Conservation (phyloP, 108 stramenopile genomes). For the Mediolabrus comicus region DNA sequence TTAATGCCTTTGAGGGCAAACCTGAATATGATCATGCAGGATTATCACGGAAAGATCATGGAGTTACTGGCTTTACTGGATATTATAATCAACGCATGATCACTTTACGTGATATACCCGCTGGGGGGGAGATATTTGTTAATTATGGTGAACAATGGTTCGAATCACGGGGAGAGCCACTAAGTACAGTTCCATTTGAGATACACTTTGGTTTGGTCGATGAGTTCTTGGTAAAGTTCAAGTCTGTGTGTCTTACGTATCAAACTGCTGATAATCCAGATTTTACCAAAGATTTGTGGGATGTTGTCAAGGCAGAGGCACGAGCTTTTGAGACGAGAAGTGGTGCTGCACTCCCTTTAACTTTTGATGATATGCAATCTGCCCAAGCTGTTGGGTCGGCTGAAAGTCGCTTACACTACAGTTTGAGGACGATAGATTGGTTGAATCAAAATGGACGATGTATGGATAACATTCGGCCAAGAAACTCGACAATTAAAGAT, state of each 20-base stretch:
- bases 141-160: slow-evolving; percentile 51
- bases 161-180: slow-evolving; percentile 1
- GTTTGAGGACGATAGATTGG: slow-evolving; percentile 34
- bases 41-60: slow-evolving; percentile 29
- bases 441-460: slow-evolving; percentile 62
- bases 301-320: slow-evolving; percentile 4
- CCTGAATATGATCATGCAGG: slow-evolving; percentile 40
- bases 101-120: slow-evolving; percentile 13
- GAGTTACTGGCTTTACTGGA: slow-evolving; percentile 39
- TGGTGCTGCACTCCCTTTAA: slow-evolving; percentile 30
- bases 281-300: slow-evolving; percentile 45
- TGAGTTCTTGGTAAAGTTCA: slow-evolving; percentile 25
- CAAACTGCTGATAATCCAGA: slow-evolving; percentile 19
- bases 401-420: slow-evolving; percentile 37
- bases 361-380: slow-evolving; percentile 34
- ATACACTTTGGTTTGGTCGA: slow-evolving; percentile 27
- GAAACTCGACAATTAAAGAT: slow-evolving; percentile 54
- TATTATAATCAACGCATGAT: slow-evolving; percentile 46
- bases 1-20: slow-evolving; percentile 41
- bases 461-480: slow-evolving; percentile 68
- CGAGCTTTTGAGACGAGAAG: slow-evolving; percentile 4
- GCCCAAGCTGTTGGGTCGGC: slow-evolving; percentile 38
- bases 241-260: slow-evolving; percentile 20
- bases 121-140: slow-evolving; percentile 53
- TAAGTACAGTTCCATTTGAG: slow-evolving; percentile 25